Base-by-base conservation (phyloP, 805 yeast species). In the Jamesozyma hellenica region DNA sequence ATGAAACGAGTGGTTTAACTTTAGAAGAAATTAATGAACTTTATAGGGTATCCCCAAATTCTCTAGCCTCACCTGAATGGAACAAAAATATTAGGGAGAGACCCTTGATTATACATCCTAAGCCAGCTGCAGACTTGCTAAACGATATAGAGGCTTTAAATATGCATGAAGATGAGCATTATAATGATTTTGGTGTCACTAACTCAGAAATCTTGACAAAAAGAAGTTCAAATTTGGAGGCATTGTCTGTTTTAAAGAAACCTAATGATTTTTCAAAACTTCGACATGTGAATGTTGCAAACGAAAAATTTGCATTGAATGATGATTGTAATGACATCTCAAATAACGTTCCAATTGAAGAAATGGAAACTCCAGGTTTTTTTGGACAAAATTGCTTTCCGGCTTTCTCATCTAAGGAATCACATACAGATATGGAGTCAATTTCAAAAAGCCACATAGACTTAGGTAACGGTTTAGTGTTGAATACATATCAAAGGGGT, bases 11-110 rank as follows among this genome's bases (percentile, higher is more conserved):
- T 50, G 94, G 94, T 0, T 66, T 84, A 39, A 75, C 78, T 52
- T 70, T 85, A 55, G 95, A 85, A 61, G 87, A 85, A 50, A 79
- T 85, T 38, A 86, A 84, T 62, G 82, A 76, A 47, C 66, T 84
- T 65, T 84, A 79, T 55, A 68, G 72, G 40, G 66, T 70, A 29
- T 79, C 88, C 48, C 63, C 70, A 35, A 71, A 58, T 52, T 80
- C 88, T 2, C 60, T 73, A 21, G 61, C 59, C 8, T 77, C 85
- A 0, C 45, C 59, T 11, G 53, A 58, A 21, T 77, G 74, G 63
- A 61, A 59, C 38, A 45, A 46, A 31, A 43, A 41, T 17, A 47
- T 55, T 14, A 45, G 56, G 29, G 43, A 42, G 17, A 28, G 49
- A 21, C 49, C 49, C 6, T 10, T 36, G 8, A n/a, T 30, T 3